These are phyloP conservation scores for Globisporangium splendens DNA, from an alignment of 352 stramenopile genomes.

Conservation along the genomic window DNA sequence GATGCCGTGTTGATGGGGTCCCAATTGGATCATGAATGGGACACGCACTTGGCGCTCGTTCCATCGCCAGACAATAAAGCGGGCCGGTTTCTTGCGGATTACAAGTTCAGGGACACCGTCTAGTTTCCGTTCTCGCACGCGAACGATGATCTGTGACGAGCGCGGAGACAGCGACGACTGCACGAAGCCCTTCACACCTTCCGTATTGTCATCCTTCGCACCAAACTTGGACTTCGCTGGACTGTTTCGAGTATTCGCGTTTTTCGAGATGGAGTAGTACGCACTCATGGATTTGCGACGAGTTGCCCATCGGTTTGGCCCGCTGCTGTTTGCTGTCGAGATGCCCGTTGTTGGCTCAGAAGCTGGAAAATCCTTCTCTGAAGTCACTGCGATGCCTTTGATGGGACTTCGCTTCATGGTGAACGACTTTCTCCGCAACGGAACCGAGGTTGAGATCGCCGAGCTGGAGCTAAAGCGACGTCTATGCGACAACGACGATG, in stretches of 20 bases:
- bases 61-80: slow-evolving; percentile 58
- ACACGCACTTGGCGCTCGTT: slow-evolving; percentile 51
- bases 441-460: slow-evolving; percentile 34
- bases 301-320: slow-evolving; percentile 16
- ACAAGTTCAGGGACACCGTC: slow-evolving; percentile 58
- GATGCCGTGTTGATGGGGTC: slow-evolving; percentile 68
- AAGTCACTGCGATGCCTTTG: slow-evolving; percentile 25
- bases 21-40: slow-evolving; percentile 51
- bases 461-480: slow-evolving; percentile 30
- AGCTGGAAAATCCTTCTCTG: not conserved
- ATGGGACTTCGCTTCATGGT: slow-evolving; percentile 55
- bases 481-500: slow-evolving; percentile 6
- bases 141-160: slow-evolving; percentile 55
- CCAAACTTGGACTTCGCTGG: slow-evolving; percentile 11
- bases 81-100: slow-evolving; percentile 52
- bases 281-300: slow-evolving; percentile 63
- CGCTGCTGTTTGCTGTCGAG: not conserved
- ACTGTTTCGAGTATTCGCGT: slow-evolving; percentile 5
- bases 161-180: slow-evolving; percentile 12
- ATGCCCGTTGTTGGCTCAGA: not conserved
- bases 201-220: not conserved
- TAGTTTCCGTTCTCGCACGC: slow-evolving; percentile 41
- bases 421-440: slow-evolving; percentile 61
- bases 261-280: slow-evolving; percentile 16
- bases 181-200: not conserved